Conservation (phyloP, 257 asterid species). For the Eustoma russellianum region DNA sequence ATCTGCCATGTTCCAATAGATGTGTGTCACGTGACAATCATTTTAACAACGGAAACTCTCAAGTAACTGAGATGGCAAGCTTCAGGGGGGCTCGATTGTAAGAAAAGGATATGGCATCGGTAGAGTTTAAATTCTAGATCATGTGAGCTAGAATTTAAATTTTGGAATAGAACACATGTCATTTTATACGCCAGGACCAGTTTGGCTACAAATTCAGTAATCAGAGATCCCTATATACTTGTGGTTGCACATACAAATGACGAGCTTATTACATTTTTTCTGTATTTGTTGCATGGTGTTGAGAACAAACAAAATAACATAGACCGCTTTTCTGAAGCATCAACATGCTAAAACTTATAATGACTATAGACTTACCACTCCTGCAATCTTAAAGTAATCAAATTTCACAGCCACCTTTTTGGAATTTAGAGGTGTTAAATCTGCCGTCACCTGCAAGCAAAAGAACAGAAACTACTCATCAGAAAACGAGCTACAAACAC, state of each 20-base stretch:
- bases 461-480: background rate
- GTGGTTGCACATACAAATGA: background rate
- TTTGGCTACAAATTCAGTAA: background rate
- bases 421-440: conserved; percentile 62
- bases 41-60: too few relatives aligned
- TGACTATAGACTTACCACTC: conserved; percentile 43
- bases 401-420: conserved; percentile 73
- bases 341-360: background rate
- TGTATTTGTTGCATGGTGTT: background rate
- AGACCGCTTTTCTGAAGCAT: background rate
- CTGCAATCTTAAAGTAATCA: conserved; percentile 67
- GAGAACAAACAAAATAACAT: background rate
- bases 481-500: background rate
- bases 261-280: background rate
- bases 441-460: conserved; percentile 62
- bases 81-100: too few relatives aligned
- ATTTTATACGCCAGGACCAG: background rate
- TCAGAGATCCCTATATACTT: background rate
- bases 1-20: conserved; percentile 22
- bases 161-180: too few relatives aligned
- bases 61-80: too few relatives aligned
- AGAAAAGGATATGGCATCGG: too few relatives aligned
- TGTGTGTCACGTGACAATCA: too few relatives aligned
- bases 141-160: too few relatives aligned
- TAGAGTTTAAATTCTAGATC: too few relatives aligned